Percentiles rank a stretch among this genome's conserved stretches.
phyloP scores from a whole-genome alignment of 1,284 basidiomycete genomes.

The Heterobasidion occidentale region DNA sequence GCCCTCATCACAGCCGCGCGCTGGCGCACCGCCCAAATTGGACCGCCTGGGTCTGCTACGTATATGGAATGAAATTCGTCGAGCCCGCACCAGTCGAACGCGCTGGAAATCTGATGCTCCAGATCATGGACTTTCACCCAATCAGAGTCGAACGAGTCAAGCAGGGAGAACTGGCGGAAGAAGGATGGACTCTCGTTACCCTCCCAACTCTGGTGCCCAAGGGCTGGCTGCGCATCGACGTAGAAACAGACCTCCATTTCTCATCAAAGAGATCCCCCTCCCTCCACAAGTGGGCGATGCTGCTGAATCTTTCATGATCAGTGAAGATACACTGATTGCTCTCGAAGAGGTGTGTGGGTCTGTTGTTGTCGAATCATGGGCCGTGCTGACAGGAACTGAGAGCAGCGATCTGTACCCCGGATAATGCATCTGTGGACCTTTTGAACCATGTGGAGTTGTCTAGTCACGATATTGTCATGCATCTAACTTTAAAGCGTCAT shows the following conservation, averaged over 20 bases:
- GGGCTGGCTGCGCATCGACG: background rate
- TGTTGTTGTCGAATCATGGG: background rate
- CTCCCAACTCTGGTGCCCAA: background rate
- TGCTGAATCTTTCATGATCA: slow-evolving; percentile 6
- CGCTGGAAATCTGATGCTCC: background rate
- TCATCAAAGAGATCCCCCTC: slow-evolving; percentile 7
- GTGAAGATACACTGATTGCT: slow-evolving; percentile 10
- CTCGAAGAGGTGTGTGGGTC: slow-evolving; percentile 8
- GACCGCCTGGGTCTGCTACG: slow-evolving; percentile 49
- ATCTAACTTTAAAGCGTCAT: no score
- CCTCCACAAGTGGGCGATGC: slow-evolving; percentile 1
- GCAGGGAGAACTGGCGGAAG: slow-evolving; percentile 4
- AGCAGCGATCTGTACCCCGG: background rate
- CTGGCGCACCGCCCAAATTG: slow-evolving; percentile 24
- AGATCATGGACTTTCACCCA: slow-evolving; percentile 9
- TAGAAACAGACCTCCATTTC: background rate
- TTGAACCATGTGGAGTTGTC: background rate
- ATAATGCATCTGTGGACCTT: background rate
- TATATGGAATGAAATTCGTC: slow-evolving; percentile 33
- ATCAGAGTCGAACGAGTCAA: slow-evolving; percentile 3
- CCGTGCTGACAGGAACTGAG: no score
- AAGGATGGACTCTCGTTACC: slow-evolving; percentile 1
- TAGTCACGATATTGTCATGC: no score
- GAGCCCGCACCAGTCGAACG: background rate
- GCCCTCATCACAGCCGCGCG: slow-evolving; percentile 34